Evolutionary conservation across 306 rosid species (phyloP).

Genomic region (Rubus idaeus): DNA sequence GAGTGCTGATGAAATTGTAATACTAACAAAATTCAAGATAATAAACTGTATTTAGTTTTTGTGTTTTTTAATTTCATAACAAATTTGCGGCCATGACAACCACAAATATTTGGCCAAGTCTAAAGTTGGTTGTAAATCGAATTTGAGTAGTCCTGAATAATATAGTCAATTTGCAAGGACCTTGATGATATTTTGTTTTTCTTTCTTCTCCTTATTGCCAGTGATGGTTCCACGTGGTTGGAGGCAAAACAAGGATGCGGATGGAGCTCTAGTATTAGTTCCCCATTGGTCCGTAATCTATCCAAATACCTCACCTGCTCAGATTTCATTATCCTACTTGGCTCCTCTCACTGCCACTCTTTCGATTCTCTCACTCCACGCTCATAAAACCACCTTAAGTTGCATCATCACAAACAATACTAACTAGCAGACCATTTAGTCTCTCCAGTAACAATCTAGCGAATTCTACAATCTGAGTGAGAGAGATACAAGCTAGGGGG

Average conservation of each 20-base stretch:
- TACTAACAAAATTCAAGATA: too few species aligned
- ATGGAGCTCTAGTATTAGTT: conserved; percentile 37
- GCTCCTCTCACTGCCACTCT: conserved; percentile 40
- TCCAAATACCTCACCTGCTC: conserved; percentile 46
- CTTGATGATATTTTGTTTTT: neutral
- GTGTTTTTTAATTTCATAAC: too few species aligned
- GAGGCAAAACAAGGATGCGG: conserved; percentile 38
- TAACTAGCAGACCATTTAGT: neutral
- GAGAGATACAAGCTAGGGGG: neutral
- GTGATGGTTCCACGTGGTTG: conserved; percentile 61
- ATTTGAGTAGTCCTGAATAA: neutral
- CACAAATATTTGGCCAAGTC: neutral
- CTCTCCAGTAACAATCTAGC: neutral
- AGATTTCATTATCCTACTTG: conserved; percentile 81
- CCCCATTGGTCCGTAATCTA: conserved; percentile 89
- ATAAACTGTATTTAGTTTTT: too few species aligned
- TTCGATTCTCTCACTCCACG: conserved; percentile 33
- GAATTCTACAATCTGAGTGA: neutral
- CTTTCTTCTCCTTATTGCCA: neutral
- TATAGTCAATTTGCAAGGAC: neutral
- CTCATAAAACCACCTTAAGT: conserved; percentile 31
- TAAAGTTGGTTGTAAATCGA: too few species aligned
- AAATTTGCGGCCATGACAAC: neutral
- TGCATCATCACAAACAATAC: neutral
- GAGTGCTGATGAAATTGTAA: too few species aligned